Conservation (phyloP, 1,284 basidiomycete species). For the Sparassis latifolia region DNA sequence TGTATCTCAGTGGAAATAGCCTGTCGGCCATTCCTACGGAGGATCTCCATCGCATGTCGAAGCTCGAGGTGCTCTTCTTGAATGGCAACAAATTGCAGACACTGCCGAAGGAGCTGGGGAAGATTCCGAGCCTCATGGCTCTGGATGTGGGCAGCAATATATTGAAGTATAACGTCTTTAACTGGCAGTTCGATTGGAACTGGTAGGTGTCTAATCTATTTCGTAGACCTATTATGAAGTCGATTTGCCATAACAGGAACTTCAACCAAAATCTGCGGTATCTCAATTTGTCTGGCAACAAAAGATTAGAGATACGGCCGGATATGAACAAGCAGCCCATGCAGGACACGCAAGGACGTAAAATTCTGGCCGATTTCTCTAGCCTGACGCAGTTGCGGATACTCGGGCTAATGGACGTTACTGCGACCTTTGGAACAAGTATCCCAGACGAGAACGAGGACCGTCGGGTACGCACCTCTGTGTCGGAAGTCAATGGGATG, state of each 20-base stretch:
- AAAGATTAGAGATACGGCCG: constrained; percentile 83
- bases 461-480: constrained; percentile 87
- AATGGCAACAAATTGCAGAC: constrained; percentile 96
- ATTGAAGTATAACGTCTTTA: constrained; percentile 97
- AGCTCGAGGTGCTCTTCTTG: constrained; percentile 74
- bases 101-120: constrained; percentile 85
- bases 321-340: constrained; percentile 35
- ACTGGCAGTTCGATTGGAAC: constrained; percentile 99
- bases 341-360: constrained; percentile 24
- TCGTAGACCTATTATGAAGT: not conserved
- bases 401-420: constrained; percentile 97
- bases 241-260: constrained; percentile 58
- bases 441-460: constrained; percentile 91
- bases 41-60: constrained; percentile 67
- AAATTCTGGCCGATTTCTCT: constrained; percentile 81
- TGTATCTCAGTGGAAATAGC: constrained; percentile 94
- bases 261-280: constrained; percentile 93
- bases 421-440: constrained; percentile 70
- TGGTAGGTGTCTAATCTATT: constrained; percentile 51
- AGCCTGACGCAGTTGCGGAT: constrained; percentile 77
- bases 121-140: constrained; percentile 73
- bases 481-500: constrained; percentile 89
- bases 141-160: constrained; percentile 94
- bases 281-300: constrained; percentile 85
- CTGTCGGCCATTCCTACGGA: constrained; percentile 88